phyloP scores from a whole-genome alignment of 371 early-diverging fungal genomes.

The Mucor saturninus region DNA sequence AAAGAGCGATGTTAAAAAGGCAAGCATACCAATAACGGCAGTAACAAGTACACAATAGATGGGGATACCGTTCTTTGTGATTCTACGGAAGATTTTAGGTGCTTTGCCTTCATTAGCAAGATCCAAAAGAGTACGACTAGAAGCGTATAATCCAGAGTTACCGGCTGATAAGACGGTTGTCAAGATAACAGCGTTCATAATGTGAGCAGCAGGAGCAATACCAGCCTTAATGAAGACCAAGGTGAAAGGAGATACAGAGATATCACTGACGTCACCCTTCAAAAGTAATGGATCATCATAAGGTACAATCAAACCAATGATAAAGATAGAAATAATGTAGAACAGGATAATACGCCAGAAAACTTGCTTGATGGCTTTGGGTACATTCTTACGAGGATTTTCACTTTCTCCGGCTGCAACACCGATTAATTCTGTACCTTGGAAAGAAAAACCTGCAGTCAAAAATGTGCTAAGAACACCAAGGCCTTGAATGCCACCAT shows the following conservation, averaged over 20 bases:
- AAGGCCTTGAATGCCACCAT: slow-evolving; percentile 40
- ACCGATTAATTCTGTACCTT: slow-evolving; percentile 83
- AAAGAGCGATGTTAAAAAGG: slow-evolving; percentile 58
- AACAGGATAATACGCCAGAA: slow-evolving; percentile 67
- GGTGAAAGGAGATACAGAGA: slow-evolving; percentile 72
- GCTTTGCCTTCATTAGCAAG: slow-evolving; percentile 68
- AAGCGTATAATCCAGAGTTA: slow-evolving; percentile 75
- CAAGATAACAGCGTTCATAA: slow-evolving; percentile 52
- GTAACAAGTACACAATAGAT: slow-evolving; percentile 60
- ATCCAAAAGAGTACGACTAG: slow-evolving; percentile 67
- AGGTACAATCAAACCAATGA: slow-evolving; percentile 73
- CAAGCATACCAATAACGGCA: slow-evolving; percentile 55
- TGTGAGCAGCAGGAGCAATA: slow-evolving; percentile 43
- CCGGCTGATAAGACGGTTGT: slow-evolving; percentile 70
- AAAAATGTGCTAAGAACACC: slow-evolving; percentile 62
- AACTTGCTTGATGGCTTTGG: slow-evolving; percentile 51
- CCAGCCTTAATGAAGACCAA: slow-evolving; percentile 67
- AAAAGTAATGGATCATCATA: slow-evolving; percentile 62
- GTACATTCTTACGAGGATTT: slow-evolving; percentile 73
- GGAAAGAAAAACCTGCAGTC: slow-evolving; percentile 88
- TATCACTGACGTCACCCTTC: slow-evolving; percentile 45
- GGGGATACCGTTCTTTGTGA: slow-evolving; percentile 58
- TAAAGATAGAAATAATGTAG: slow-evolving; percentile 66
- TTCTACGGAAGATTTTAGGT: slow-evolving; percentile 47
- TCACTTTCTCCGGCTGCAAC: slow-evolving; percentile 78